phyloP scores from a whole-genome alignment of 2,329 filamentous ascomycete species.

The Talaromyces pinophilus region DNA sequence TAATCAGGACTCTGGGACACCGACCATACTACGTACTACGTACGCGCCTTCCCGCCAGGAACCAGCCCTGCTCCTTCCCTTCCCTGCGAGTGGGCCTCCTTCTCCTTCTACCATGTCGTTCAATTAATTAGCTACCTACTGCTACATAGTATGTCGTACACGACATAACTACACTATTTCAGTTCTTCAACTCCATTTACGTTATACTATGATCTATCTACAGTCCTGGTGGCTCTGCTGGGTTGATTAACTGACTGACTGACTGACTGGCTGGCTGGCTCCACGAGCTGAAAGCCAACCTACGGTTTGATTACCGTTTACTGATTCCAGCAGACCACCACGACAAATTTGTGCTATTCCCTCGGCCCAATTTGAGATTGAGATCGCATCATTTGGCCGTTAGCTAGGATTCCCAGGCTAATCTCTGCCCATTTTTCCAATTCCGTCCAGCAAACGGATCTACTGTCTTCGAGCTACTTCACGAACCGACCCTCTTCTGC shows the following conservation, averaged over 20 bases:
- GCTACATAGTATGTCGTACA: background rate
- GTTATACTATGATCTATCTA: background rate
- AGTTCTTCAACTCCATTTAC: background rate
- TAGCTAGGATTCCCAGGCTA: background rate
- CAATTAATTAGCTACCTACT: background rate
- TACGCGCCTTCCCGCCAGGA: slow-evolving; percentile 19
- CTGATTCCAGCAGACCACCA: background rate
- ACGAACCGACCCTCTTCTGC: background rate
- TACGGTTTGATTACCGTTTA: background rate
- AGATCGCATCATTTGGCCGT: background rate
- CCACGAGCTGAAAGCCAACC: background rate
- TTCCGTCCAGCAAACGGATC: slow-evolving; percentile 1
- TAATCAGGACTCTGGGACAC: background rate
- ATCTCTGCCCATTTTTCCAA: background rate
- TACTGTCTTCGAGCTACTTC: background rate
- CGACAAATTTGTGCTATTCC: background rate
- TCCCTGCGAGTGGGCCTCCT: slow-evolving; percentile 6
- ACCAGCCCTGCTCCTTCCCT: slow-evolving; percentile 17
- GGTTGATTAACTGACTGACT: background rate
- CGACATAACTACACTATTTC: background rate
- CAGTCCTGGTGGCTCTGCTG: background rate
- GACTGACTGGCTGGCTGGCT: background rate
- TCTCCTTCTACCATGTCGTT: too few species aligned
- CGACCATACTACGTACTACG: background rate
- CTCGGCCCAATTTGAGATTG: background rate